Base-by-base conservation (phyloP, 371 early-diverging fungal species). In the Mortierella sp. region DNA sequence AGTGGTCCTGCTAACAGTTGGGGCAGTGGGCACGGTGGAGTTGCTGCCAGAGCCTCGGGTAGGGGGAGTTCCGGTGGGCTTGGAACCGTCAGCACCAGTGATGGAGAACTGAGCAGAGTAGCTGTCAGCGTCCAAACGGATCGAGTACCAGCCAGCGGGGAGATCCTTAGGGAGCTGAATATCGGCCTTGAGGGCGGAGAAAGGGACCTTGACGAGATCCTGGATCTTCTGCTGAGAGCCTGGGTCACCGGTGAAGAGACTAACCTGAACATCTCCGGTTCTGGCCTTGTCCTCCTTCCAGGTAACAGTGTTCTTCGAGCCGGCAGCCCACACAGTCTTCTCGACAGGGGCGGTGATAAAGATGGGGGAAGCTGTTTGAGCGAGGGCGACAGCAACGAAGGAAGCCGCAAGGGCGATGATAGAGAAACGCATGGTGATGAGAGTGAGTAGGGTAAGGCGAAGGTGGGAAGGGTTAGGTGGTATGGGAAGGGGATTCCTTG, bases 281-380 rank as follows among this genome's bases (percentile, higher is more conserved):
- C 63, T 19, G 47, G 59, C 47, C 57, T 46, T 56, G 53, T 9
- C 26, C 29, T 59, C 51, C 47, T 64, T 71, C 76, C 76, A 76
- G 45, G 48, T 18, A n/a, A 76, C 68, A 12, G 67, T 70, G 58
- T 44, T 61, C 6, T 16, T 30, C 11, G 28, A 3, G 14, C 68
- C 68, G 26, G 72, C 66, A 19, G 29, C 68, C 76, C 76, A 76
- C n/a, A n/a, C n/a, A n/a, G n/a, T n/a, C n/a, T n/a, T n/a, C n/a
- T n/a, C n/a, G n/a, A n/a, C n/a, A n/a, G n/a, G n/a, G 62, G 28
- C 28, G 51, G 76, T 76, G 57, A 7, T 29, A 44, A 55, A 62
- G 45, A 68, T 57, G 60, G 76, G 76, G 7, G 45, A 61, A 37
- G 23, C 16, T 64, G 76, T 72, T 57, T 67, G 52, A 53, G 57